Base-by-base conservation (phyloP, 2,329 filamentous ascomycete species). In the Trematosphaeria pertusa region DNA sequence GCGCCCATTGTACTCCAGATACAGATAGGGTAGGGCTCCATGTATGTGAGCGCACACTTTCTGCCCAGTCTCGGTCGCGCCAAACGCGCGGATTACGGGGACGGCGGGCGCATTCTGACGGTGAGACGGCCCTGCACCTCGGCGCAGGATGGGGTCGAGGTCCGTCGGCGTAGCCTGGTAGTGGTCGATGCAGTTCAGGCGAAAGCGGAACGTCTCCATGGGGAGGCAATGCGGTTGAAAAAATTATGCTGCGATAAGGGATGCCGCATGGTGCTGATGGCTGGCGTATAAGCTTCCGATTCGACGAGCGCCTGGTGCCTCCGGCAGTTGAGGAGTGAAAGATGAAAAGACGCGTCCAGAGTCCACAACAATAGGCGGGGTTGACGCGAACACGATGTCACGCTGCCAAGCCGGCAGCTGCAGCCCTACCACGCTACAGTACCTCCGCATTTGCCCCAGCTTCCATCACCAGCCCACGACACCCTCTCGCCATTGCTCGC, bases 1-100 rank as follows among this genome's bases (percentile, higher is more conserved):
- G 58, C 81, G 82, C 17, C 89, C 91, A 37, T 81, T 78, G 70
- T 96, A 96, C 70, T 93, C 87, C 45, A 99, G 79, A 68, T 91
- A 97, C n/a, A 97, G 77, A 67, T 99, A 99, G 1, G 94, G 94
- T 62, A 99, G 92, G 17, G 90, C 91, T 50, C 95, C 94, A 72
- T 97, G 94, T 45, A 99, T 85, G 75, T 99, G 94, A 21, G 90
- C 90, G 75, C 94, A 97, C 12, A 97, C 91, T 67, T 95, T 97
- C 73, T 97, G 92, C 0, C 94, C 94, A 0, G 91, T 94, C 69
- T 96, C 91, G 1, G 93, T 97, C 3, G 91, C 87, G 1, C 94
- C 94, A 73, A 97, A 99, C 9, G 95, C 83, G 56, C 94, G 85
- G 50, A 99, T 86, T 9, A 97, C 84, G 0, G 94, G 93, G 0